phyloP scores from a whole-genome alignment of 2,329 filamentous ascomycete species.

The Bretziella fagacearum region DNA sequence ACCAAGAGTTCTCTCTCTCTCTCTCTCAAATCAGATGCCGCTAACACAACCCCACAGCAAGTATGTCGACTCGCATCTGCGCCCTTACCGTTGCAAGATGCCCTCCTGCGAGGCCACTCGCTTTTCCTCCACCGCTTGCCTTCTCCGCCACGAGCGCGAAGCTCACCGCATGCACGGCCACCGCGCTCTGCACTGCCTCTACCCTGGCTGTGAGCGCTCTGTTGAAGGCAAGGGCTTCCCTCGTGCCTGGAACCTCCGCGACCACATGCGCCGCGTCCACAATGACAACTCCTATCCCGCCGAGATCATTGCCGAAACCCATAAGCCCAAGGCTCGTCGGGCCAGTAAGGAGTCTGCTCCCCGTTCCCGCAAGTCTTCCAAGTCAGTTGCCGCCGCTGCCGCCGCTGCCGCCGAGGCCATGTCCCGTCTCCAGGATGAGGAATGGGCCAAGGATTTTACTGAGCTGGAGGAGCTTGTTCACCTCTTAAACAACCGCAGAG shows the following conservation, averaged over 20 bases:
- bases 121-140: constrained; percentile 89
- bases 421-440: constrained; percentile 19
- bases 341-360: constrained; percentile 1
- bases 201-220: constrained; percentile 72
- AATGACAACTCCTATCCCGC: constrained; percentile 33
- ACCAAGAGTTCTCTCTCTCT: no score
- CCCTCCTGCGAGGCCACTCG: constrained; percentile 66
- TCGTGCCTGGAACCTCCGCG: constrained; percentile 84
- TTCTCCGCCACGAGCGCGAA: constrained; percentile 87
- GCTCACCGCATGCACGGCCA: constrained; percentile 92
- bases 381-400: constrained; percentile 12
- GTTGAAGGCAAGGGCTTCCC: constrained; percentile 76
- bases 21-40: no score
- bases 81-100: constrained; percentile 89
- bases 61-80: constrained; percentile 90
- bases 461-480: constrained; percentile 43
- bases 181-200: constrained; percentile 79
- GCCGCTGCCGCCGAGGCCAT: constrained; percentile 13
- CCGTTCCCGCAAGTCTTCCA: constrained; percentile 16
- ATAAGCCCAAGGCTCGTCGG: constrained; percentile 21
- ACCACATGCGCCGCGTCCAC: constrained; percentile 95
- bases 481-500: constrained; percentile 32
- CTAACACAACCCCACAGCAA: constrained; percentile 48
- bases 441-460: constrained; percentile 46
- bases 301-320: constrained; percentile 27